phyloP scores from a whole-genome alignment of 2,329 filamentous ascomycete species.

The Exophiala xenobiotica region DNA sequence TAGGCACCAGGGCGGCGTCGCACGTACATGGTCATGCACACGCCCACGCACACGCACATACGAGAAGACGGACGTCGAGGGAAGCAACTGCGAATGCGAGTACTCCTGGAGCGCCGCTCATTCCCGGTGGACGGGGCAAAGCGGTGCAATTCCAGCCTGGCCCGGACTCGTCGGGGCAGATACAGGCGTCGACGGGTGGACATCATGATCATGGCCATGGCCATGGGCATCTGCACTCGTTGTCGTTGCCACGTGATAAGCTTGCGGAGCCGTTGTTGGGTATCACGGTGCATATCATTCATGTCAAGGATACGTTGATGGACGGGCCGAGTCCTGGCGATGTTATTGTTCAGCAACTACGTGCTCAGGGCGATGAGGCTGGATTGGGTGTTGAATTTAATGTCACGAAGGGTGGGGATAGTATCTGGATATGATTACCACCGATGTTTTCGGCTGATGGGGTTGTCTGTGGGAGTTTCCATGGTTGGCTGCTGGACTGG shows the following conservation, averaged over 20 bases:
- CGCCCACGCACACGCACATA: too few species aligned
- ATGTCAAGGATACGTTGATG: slow-evolving; percentile 81
- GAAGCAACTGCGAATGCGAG: slow-evolving; percentile 15
- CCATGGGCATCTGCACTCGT: neutral
- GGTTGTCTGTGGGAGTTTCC: too few species aligned
- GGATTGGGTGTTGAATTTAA: slow-evolving; percentile 78
- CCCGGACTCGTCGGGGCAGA: too few species aligned
- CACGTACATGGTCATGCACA: neutral
- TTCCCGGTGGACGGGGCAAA: slow-evolving; percentile 10
- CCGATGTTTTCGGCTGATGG: too few species aligned
- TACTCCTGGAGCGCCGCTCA: neutral
- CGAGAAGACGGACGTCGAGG: slow-evolving; percentile 10
- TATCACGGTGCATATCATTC: slow-evolving; percentile 81
- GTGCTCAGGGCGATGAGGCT: slow-evolving; percentile 62
- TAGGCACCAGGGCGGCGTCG: slow-evolving; percentile 16
- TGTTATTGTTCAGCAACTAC: slow-evolving; percentile 68
- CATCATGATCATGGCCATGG: neutral
- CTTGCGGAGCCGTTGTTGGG: slow-evolving; percentile 56
- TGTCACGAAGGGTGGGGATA: slow-evolving; percentile 65
- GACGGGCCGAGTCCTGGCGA: slow-evolving; percentile 67
- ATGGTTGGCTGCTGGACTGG: too few species aligned
- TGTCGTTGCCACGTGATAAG: slow-evolving; percentile 6
- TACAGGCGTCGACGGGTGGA: too few species aligned
- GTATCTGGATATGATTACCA: slow-evolving; percentile 42
- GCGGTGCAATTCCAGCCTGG: slow-evolving; percentile 19